A percentile compares a stretch with the other conserved stretches of the same genome.
phyloP scores from a whole-genome alignment of 176 grass and related monocot species.

The Pontederia paniculata region DNA sequence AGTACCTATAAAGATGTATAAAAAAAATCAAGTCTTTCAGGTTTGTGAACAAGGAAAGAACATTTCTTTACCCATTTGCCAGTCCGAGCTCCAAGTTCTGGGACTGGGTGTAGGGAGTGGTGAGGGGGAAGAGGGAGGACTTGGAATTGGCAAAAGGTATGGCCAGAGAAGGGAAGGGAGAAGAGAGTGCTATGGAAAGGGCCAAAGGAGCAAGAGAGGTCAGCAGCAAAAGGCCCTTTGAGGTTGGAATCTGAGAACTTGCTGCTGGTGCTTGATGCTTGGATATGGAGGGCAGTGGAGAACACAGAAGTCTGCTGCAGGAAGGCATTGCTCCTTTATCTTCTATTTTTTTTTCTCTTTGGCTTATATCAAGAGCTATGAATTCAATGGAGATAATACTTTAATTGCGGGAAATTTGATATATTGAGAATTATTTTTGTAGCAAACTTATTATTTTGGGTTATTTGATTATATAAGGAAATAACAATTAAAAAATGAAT shows the following conservation, averaged over 20 bases:
- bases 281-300: constrained; percentile 5
- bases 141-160: constrained; percentile 19
- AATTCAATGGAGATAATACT: too few species aligned
- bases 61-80: constrained; percentile 42
- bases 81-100: constrained; percentile 63
- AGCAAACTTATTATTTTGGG: too few species aligned
- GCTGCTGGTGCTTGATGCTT: constrained; percentile 22
- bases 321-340: too few species aligned
- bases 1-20: background rate
- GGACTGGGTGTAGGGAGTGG: constrained; percentile 64
- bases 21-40: background rate
- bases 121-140: constrained; percentile 5
- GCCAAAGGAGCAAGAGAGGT: constrained; percentile 32
- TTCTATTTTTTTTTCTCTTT: too few species aligned
- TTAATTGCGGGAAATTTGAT: too few species aligned
- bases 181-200: constrained; percentile 19
- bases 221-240: constrained; percentile 15
- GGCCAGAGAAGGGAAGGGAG: constrained; percentile 24
- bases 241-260: constrained; percentile 2
- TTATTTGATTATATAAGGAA: too few species aligned
- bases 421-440: too few species aligned
- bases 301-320: background rate
- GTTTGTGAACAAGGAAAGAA: background rate
- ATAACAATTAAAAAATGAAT: too few species aligned
- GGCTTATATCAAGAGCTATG: too few species aligned